Percentiles rank a stretch among this genome's conserved stretches.
These are phyloP conservation scores for Aethionema arabicum DNA, from an alignment of 345 rosid genomes.

Conservation along the genomic window DNA sequence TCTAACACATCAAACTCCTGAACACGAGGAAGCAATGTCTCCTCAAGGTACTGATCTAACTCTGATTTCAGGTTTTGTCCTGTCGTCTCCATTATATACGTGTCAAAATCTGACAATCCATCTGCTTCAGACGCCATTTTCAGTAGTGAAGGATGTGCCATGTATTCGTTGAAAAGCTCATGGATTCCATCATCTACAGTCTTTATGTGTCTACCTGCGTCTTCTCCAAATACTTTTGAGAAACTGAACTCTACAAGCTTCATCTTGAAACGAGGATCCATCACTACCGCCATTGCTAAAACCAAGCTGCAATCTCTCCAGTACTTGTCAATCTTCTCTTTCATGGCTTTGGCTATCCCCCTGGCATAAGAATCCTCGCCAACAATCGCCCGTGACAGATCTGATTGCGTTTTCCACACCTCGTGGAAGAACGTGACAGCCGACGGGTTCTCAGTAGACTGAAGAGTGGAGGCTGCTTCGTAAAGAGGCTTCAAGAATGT, in stretches of 20 bases:
- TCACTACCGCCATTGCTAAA: constrained; percentile 79
- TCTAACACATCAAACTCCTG: constrained; percentile 77
- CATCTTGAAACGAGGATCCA: constrained; percentile 99
- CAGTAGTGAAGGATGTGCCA: constrained; percentile 64
- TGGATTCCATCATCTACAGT: constrained; percentile 77
- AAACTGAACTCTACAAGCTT: constrained; percentile 95
- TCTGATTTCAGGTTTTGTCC: constrained; percentile 73
- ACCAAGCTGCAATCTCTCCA: too few relatives aligned
- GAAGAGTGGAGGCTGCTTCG: constrained; percentile 64
- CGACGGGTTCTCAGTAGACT: constrained; percentile 48
- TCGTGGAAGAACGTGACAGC: constrained; percentile 74
- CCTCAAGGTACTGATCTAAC: constrained; percentile 86
- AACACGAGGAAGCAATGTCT: constrained; percentile 67
- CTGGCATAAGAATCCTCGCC: constrained; percentile 62
- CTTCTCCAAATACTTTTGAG: constrained; percentile 76
- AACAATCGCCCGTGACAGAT: constrained; percentile 51
- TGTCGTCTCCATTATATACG: constrained; percentile 72
- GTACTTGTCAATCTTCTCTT: constrained; percentile 63
- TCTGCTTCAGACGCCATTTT: constrained; percentile 63
- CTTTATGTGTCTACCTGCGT: constrained; percentile 60
- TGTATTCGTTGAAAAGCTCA: constrained; percentile 78
- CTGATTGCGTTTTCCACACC: constrained; percentile 81
- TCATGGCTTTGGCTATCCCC: constrained; percentile 54
- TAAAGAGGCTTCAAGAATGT: constrained; percentile 66
- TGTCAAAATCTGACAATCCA: constrained; percentile 79